Evolutionary conservation across 2,329 filamentous ascomycete genomes (phyloP).

Genomic region (Trichoderma pleuroti): DNA sequence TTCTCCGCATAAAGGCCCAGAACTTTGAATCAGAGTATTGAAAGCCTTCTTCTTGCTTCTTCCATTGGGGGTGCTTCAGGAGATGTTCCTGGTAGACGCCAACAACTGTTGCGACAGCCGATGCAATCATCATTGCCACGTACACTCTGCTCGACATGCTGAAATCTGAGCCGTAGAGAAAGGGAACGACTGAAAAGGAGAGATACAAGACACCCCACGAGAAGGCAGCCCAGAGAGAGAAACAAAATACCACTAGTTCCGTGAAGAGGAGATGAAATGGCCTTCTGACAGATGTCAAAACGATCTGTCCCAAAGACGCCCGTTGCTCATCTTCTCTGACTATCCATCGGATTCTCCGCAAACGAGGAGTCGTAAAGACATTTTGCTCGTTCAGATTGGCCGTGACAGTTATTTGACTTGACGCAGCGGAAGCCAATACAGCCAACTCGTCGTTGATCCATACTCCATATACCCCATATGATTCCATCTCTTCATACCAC

Average conservation of each 20-base stretch:
- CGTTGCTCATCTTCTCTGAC: conserved; percentile 76
- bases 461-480: conserved; percentile 53
- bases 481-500: conserved; percentile 75
- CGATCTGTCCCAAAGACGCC: conserved; percentile 63
- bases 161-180: conserved; percentile 69
- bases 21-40: conserved; percentile 32
- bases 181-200: conserved; percentile 74
- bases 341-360: conserved; percentile 68
- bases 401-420: conserved; percentile 22
- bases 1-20: conserved; percentile 45
- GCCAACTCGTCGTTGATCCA: conserved; percentile 31
- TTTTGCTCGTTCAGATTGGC: conserved; percentile 12
- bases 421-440: conserved; percentile 24
- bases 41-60: conserved; percentile 23
- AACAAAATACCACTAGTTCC: conserved; percentile 78
- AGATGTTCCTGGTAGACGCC: conserved; percentile 71
- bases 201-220: conserved; percentile 87
- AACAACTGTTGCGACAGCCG: conserved; percentile 61
- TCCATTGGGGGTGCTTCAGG: conserved; percentile 45
- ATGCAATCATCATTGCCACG: conserved; percentile 64
- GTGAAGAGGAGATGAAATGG: conserved; percentile 76
- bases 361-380: background rate
- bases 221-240: conserved; percentile 86
- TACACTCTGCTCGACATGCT: conserved; percentile 69
- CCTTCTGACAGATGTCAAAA: conserved; percentile 68